Percentiles rank a stretch among this genome's conserved stretches.
Conservation (phyloP, 2,329 filamentous ascomycete species). For the Trematosphaeria pertusa region DNA sequence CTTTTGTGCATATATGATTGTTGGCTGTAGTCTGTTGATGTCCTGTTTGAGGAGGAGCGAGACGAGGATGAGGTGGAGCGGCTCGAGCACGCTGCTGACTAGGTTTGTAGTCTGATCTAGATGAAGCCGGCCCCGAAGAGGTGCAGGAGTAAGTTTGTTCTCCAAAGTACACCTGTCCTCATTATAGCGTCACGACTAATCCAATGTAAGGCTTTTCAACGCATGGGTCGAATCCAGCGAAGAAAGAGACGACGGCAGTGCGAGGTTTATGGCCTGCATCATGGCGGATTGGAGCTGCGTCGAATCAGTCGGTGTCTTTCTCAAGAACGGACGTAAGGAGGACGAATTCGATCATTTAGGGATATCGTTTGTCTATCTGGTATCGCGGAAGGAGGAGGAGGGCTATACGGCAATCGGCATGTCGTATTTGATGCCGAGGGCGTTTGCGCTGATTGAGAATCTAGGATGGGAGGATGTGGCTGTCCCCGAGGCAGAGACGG, state of each 20-base stretch:
- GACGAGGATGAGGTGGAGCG: not conserved
- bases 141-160: no score
- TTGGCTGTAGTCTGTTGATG: no score
- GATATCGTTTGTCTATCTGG: slow-evolving; percentile 1
- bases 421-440: slow-evolving; percentile 1
- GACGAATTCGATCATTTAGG: slow-evolving; percentile 1
- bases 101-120: not conserved
- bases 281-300: not conserved
- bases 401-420: slow-evolving; percentile 1
- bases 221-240: slow-evolving; percentile 1
- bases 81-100: not conserved
- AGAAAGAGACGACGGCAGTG: slow-evolving; percentile 1
- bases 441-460: not conserved
- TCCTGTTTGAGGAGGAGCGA: no score
- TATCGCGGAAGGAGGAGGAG: slow-evolving; percentile 1
- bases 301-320: not conserved
- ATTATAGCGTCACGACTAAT: no score
- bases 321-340: slow-evolving; percentile 1
- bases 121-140: not conserved
- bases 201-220: no score
- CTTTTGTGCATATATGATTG: no score
- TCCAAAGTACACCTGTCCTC: no score
- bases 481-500: no score
- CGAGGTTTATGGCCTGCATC: slow-evolving; percentile 1
- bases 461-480: not conserved